phyloP scores from a whole-genome alignment of 2,329 filamentous ascomycete species.

The Hypoxylon sp. region DNA sequence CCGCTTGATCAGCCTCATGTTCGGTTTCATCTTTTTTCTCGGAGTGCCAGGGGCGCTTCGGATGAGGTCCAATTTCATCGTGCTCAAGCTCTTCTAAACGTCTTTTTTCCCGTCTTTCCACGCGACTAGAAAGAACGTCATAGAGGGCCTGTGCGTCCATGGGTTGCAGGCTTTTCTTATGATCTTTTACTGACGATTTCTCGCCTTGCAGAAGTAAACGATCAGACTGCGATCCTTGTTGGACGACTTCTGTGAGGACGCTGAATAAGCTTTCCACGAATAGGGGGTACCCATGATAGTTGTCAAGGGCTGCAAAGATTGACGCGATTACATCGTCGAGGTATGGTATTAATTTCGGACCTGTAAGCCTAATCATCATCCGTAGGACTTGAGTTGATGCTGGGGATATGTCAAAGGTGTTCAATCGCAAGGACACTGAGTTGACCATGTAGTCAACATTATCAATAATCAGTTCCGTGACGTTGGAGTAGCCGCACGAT shows the following conservation, averaged over 20 bases:
- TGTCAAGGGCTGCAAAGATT: constrained; percentile 92
- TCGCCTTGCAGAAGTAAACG: constrained; percentile 62
- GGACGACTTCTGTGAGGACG: constrained; percentile 84
- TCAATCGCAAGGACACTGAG: constrained; percentile 87
- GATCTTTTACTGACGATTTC: constrained; percentile 55
- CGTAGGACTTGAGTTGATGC: constrained; percentile 89
- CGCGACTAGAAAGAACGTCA: constrained; percentile 74
- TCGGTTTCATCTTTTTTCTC: constrained; percentile 49
- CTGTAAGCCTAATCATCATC: constrained; percentile 94
- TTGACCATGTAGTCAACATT: constrained; percentile 99
- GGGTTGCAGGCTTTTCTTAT: constrained; percentile 57
- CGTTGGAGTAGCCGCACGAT: constrained; percentile 79
- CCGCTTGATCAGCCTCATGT: constrained; percentile 54
- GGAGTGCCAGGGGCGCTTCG: constrained; percentile 54
- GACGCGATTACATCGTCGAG: constrained; percentile 91
- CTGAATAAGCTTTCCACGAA: constrained; percentile 89
- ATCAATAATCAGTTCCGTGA: constrained; percentile 83
- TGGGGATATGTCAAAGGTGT: constrained; percentile 91
- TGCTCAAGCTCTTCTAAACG: constrained; percentile 53
- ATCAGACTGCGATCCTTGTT: constrained; percentile 78
- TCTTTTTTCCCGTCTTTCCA: constrained; percentile 57
- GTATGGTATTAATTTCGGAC: constrained; percentile 84
- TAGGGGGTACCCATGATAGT: constrained; percentile 90
- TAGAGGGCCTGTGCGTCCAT: constrained; percentile 59
- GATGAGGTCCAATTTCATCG: constrained; percentile 52